Evolutionary conservation across 1,284 basidiomycete genomes (phyloP), one percentile per base, ranked within the genome.

Genomic region (Boletus mariae): DNA sequence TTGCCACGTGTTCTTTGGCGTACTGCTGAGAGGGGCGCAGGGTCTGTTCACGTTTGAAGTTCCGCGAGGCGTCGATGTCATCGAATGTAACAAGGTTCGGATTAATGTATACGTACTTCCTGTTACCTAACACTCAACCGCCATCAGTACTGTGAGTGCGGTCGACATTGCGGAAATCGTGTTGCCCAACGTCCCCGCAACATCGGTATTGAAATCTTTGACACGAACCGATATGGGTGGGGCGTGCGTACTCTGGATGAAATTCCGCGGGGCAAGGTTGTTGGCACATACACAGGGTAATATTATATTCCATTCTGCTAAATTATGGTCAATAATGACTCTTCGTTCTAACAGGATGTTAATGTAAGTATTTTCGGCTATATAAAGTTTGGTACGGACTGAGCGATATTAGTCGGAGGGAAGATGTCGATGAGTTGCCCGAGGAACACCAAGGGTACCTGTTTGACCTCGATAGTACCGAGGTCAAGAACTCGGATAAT

Each of bases 231-330:
- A 10, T 71, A 73, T 46, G 82, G 82, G 5, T 84, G 80, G 82
- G 82, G 82, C 3, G 82, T 75, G 13, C 71, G 80, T 28, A 55
- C 59, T 15, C 43, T 60, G 49, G 56, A 64, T 0, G 59, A 70
- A 26, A 59, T 87, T 2, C 63, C 65, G 17, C 68, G 54, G 44
- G 84, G 84, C 13, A 83, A 79, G 54, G 79, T 86, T 4, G 54
- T 86, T 25, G 85, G 85, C 2, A 71, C 81, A 13, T 86, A 83
- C 60, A 77, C 84, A 46, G 84, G 84, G 85, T 85, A 61, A 61
- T 23, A 12, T 61, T 13, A n/a, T 25, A 34, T 53, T 45, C 47
- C 20, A 4, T 31, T 13, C 25, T 44, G 44, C 35, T 45, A 10
- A 45, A 44, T 31, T 13, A 37, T 38, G 26, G 32, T 51, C 57